Evolutionary conservation across 202 grass and related monocot genomes (phyloP).

Genomic region (Schoenoplectus tabernaemontani): DNA sequence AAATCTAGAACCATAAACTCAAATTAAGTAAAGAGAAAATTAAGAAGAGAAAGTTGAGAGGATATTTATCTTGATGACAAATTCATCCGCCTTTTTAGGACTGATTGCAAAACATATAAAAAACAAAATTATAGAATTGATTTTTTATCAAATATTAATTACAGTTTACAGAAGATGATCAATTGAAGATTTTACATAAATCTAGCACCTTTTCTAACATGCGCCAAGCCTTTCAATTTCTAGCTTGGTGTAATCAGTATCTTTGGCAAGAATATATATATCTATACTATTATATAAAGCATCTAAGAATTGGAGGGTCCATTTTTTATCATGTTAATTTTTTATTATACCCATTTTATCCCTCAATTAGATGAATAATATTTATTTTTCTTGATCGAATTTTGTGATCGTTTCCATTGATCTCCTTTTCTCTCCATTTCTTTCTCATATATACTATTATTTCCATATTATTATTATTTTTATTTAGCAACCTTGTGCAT

Average conservation of each 20-base stretch:
- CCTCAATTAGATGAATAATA: too few relatives aligned
- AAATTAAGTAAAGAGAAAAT: not conserved
- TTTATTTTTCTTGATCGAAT: too few relatives aligned
- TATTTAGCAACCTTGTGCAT: too few relatives aligned
- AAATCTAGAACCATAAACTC: not conserved
- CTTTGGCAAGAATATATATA: conserved; percentile 42
- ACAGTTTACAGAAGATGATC: not conserved
- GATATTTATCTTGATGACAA: conserved; percentile 78
- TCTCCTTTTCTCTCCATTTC: too few relatives aligned
- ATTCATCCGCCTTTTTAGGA: conserved; percentile 59
- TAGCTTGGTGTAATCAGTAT: conserved; percentile 44
- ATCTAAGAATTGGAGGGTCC: too few relatives aligned
- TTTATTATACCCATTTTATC: too few relatives aligned
- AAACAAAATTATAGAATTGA: not conserved
- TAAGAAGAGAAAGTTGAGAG: conserved; percentile 59
- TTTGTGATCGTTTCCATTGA: too few relatives aligned
- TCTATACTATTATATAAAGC: too few relatives aligned
- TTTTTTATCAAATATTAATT: not conserved
- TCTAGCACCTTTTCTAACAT: conserved; percentile 56
- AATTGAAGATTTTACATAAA: not conserved
- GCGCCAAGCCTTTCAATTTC: conserved; percentile 65
- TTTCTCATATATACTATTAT: too few relatives aligned
- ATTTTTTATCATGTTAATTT: too few relatives aligned
- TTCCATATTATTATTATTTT: too few relatives aligned
- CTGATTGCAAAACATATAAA: conserved; percentile 39